Base-by-base conservation (phyloP, 805 yeast species). In the Candida corydali region DNA sequence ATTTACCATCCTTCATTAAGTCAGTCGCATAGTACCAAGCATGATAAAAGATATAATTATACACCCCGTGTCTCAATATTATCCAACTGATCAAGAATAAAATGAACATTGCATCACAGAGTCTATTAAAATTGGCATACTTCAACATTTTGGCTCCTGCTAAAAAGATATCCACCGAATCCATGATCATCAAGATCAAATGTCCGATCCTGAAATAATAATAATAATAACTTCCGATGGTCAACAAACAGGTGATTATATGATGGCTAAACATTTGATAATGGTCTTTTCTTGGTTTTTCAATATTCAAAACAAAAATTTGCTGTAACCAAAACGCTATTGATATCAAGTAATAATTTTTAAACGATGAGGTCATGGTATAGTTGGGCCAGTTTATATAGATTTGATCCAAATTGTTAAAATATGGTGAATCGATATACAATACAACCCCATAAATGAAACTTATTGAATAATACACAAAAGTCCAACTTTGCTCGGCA, bases 191-290 rank as follows among this genome's bases (percentile, higher is more conserved):
- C 46, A 86, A 60, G 30, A 88, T 81, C 19, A 82, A 72, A 58
- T 86, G 86, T 20, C 97, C 96, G 38, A 86, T 74, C 25, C 86
- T 72, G 23, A 81, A 76, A 59, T 80, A 83, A 59, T 83, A 80
- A 54, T 76, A 78, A 51, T 65, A 68, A 57, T 87, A 88, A 1
- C 93, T 82, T 2, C 93, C 91, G 9, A 71, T 55, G 18, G 83
- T 72, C 38, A 88, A 69, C 16, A 66, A 48, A 48, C 80, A 71
- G 1, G 97, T 88, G 39, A 89, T 80, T 39, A 89, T 78, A 59
- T 88, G 97, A 57, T 88, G 97, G 31, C 80, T 63, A 51, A 87
- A 77, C 97, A 88, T 88, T 60, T 88, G 95, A 47, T 61, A 58
- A 55, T 85, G 80, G 55, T 88, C 97, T 54, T 86, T 86, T 43